These are phyloP conservation scores for Suhomyces vadensis DNA, from an alignment of 805 yeast genomes.

Conservation along the genomic window DNA sequence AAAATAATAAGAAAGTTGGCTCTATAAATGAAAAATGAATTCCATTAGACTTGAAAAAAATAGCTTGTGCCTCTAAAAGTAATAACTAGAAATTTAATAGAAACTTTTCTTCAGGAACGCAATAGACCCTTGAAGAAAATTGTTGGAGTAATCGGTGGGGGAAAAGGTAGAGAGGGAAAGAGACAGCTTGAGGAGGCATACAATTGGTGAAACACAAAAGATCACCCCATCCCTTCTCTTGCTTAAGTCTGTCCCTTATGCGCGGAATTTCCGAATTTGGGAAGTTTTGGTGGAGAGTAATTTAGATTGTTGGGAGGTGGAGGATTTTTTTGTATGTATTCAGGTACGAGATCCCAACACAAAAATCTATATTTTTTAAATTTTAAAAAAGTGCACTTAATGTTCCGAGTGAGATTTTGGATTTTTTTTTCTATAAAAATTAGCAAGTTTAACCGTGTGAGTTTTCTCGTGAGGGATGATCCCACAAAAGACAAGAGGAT, in stretches of 20 bases:
- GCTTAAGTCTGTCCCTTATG: neutral
- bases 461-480: neutral
- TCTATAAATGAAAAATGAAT: too few relatives aligned
- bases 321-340: neutral
- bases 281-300: neutral
- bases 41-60: neutral
- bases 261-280: constrained; percentile 1
- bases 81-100: neutral
- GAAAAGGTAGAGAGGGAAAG: neutral
- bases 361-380: neutral
- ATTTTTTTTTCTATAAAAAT: neutral
- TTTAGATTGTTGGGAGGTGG: neutral
- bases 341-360: constrained; percentile 2
- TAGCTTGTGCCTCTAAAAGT: neutral
- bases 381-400: too few relatives aligned
- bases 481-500: neutral
- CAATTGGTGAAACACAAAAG: neutral
- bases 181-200: too few relatives aligned
- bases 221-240: neutral
- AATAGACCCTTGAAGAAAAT: neutral
- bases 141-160: neutral
- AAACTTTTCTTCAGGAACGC: neutral
- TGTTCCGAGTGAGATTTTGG: neutral
- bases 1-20: too few relatives aligned
- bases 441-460: neutral